Evolutionary conservation across 139 green algal species (phyloP).

Genomic region (Microglena sp.): DNA sequence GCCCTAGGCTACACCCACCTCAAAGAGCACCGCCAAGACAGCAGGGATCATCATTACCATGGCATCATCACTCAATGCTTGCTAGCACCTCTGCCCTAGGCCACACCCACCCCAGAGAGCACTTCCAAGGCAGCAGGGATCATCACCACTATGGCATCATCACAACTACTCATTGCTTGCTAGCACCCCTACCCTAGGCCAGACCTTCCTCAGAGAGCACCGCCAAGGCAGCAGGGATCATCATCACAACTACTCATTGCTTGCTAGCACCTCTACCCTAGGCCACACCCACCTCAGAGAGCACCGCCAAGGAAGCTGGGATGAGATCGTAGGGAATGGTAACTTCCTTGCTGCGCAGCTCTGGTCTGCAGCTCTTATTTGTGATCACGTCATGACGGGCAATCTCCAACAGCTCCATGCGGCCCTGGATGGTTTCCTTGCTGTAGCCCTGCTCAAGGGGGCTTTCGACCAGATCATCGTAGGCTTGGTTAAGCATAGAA

Average conservation of each 20-base stretch:
- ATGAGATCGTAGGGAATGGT: conserved; percentile 40
- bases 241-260: too few species aligned
- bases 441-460: conserved; percentile 40
- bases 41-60: conserved; percentile 53
- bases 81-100: too few species aligned
- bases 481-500: conserved; percentile 21
- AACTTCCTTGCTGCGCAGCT: conserved; percentile 12
- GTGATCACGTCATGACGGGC: conserved; percentile 24
- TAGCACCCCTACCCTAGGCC: too few species aligned
- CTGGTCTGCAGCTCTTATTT: conserved; percentile 15
- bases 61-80: too few species aligned
- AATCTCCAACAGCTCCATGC: conserved; percentile 37
- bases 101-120: too few species aligned
- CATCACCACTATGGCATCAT: too few species aligned
- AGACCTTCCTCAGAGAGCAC: too few species aligned
- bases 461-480: conserved; percentile 24
- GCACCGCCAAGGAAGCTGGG: conserved; percentile 40
- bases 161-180: too few species aligned
- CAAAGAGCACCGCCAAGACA: conserved; percentile 42
- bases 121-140: too few species aligned
- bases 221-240: too few species aligned
- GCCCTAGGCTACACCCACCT: conserved; percentile 30
- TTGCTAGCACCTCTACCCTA: too few species aligned
- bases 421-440: conserved; percentile 16
- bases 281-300: conserved; percentile 40